Conservation (phyloP, 805 yeast genomes). For the Cyberlindnera xishuangbannaensis region DNA sequence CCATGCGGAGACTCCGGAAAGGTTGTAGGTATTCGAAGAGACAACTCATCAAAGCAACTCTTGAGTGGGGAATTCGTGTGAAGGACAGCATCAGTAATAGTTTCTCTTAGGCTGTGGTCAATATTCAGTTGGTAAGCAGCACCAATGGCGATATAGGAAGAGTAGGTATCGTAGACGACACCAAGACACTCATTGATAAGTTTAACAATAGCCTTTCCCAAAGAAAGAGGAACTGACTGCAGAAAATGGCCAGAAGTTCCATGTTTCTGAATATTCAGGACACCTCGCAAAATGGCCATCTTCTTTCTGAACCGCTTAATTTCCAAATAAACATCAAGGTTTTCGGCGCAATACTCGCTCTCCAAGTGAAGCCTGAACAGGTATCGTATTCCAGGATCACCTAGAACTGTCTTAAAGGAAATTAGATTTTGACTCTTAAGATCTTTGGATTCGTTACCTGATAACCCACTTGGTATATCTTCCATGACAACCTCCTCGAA, state of each 20-base stretch:
- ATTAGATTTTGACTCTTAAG: background rate
- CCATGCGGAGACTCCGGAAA: conserved; percentile 3
- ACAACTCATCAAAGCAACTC: conserved; percentile 9
- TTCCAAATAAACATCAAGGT: conserved; percentile 64
- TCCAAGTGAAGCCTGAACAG: conserved; percentile 63
- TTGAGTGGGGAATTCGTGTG: conserved; percentile 33
- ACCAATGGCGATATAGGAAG: conserved; percentile 57
- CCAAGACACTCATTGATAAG: conserved; percentile 53
- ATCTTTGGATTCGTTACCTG: conserved; percentile 12
- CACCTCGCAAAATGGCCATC: conserved; percentile 36
- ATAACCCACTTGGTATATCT: conserved; percentile 11
- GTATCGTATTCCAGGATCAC: conserved; percentile 72
- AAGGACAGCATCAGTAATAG: conserved; percentile 35
- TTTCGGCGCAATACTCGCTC: conserved; percentile 65
- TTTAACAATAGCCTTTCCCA: conserved; percentile 29
- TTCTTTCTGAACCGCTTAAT: conserved; percentile 47
- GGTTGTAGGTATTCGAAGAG: conserved; percentile 1
- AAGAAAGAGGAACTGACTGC: conserved; percentile 3
- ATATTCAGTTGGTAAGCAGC: conserved; percentile 71
- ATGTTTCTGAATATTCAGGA: conserved; percentile 30
- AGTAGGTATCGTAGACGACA: conserved; percentile 56
- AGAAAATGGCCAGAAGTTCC: too few species aligned
- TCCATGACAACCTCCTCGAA: conserved; percentile 14
- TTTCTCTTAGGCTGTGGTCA: conserved; percentile 44
- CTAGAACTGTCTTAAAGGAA: conserved; percentile 37